phyloP scores from a whole-genome alignment of 75 land plant species.

The Cunninghamia lanceolata region DNA sequence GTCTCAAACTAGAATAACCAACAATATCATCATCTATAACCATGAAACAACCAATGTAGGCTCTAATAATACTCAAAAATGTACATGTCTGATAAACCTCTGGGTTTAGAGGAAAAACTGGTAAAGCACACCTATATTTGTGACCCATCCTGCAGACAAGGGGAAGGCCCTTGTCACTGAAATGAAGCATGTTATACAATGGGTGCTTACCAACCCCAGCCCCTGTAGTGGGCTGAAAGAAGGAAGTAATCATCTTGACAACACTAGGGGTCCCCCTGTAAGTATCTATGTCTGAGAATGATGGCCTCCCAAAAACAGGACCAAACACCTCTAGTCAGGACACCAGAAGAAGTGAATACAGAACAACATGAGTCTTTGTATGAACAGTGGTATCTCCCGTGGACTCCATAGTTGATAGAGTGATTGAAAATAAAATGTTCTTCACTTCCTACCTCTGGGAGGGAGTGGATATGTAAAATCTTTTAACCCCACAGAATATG shows the following conservation, averaged over 20 bases:
- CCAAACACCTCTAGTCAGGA: neutral
- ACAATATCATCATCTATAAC: too few species aligned
- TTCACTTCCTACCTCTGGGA: too few species aligned
- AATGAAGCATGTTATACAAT: neutral
- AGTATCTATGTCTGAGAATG: neutral
- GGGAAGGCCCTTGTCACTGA: too few species aligned
- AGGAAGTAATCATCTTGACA: neutral
- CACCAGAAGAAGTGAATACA: neutral
- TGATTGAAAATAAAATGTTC: too few species aligned
- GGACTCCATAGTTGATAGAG: neutral
- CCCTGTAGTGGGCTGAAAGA: neutral
- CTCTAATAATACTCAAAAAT: too few species aligned
- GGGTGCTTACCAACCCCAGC: neutral
- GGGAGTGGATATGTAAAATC: too few species aligned
- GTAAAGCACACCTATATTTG: too few species aligned
- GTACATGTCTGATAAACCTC: too few species aligned
- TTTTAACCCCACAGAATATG: neutral
- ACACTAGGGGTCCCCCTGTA: neutral
- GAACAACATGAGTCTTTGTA: neutral
- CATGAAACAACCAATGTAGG: too few species aligned
- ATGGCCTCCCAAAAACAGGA: neutral
- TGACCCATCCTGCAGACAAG: too few species aligned
- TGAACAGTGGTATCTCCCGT: neutral
- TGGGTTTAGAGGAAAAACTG: too few species aligned
- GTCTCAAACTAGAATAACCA: too few species aligned